phyloP scores from a whole-genome alignment of 192 early-diverging fungal species.

The Haplosporangium gracile region DNA sequence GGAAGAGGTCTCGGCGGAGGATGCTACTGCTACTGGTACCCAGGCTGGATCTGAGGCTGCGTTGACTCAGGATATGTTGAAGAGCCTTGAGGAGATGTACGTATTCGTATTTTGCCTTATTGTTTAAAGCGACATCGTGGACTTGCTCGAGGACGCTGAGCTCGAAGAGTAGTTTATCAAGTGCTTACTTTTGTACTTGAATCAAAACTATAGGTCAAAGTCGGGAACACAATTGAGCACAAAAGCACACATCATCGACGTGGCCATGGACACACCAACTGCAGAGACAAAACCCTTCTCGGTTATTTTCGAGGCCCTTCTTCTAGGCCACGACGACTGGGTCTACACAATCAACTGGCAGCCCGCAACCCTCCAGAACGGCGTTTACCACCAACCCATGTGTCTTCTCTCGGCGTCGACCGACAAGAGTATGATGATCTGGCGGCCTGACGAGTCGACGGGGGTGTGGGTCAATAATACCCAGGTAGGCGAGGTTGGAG shows the following conservation, averaged over 20 bases:
- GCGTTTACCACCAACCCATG: slow-evolving; percentile 74
- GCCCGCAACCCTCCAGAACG: slow-evolving; percentile 56
- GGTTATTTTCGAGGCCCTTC: slow-evolving; percentile 89
- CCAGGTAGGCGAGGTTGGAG: slow-evolving; percentile 93
- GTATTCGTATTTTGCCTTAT: not conserved
- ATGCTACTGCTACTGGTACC: not conserved
- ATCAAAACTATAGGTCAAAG: slow-evolving; percentile 50
- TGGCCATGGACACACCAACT: slow-evolving; percentile 35
- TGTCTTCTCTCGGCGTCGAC: slow-evolving; percentile 86
- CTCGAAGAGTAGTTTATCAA: not conserved
- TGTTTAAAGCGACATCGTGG: no score
- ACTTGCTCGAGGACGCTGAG: no score
- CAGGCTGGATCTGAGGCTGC: slow-evolving; percentile 23
- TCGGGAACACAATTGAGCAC: slow-evolving; percentile 81
- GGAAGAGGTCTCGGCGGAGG: slow-evolving; percentile 12
- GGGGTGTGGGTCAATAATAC: slow-evolving; percentile 89
- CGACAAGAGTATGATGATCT: slow-evolving; percentile 93
- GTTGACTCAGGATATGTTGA: slow-evolving; percentile 62
- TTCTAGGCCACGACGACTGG: slow-evolving; percentile 98
- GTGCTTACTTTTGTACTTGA: not conserved
- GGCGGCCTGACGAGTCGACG: slow-evolving; percentile 82
- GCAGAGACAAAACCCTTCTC: slow-evolving; percentile 57
- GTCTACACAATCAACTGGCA: slow-evolving; percentile 89
- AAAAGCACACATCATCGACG: slow-evolving; percentile 83
- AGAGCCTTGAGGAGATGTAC: slow-evolving; percentile 53